Conservation (phyloP, 2,329 filamentous ascomycete genomes). For the Coniosporium tulheliwenetii region DNA sequence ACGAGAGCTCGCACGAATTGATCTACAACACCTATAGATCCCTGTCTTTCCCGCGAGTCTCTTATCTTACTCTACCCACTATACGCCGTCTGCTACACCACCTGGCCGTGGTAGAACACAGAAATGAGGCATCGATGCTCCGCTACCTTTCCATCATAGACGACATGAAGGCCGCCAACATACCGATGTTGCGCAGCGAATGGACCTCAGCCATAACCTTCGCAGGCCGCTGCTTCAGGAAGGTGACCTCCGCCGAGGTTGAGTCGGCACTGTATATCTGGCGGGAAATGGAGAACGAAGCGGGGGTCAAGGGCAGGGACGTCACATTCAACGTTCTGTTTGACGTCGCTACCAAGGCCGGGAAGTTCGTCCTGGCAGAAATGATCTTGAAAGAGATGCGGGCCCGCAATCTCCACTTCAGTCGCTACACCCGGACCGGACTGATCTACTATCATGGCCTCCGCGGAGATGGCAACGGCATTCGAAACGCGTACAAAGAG, state of each 20-base stretch:
- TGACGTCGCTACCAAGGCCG: slow-evolving; percentile 70
- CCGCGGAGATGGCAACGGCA: slow-evolving; percentile 53
- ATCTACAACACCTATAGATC: slow-evolving; percentile 37
- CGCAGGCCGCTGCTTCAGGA: slow-evolving; percentile 54
- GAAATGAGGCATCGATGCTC: slow-evolving; percentile 48
- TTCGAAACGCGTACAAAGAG: slow-evolving; percentile 63
- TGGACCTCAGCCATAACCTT: slow-evolving; percentile 81
- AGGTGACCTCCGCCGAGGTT: slow-evolving; percentile 42
- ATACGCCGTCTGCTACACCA: slow-evolving; percentile 52
- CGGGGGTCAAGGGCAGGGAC: slow-evolving; percentile 47
- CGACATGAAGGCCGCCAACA: slow-evolving; percentile 61
- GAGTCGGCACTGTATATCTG: slow-evolving; percentile 62
- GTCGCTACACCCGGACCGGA: slow-evolving; percentile 68
- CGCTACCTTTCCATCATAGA: slow-evolving; percentile 72
- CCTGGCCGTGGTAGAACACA: slow-evolving; percentile 47
- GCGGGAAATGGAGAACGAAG: slow-evolving; percentile 74
- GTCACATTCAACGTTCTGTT: slow-evolving; percentile 94
- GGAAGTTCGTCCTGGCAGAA: slow-evolving; percentile 70
- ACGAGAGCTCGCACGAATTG: slow-evolving; percentile 28
- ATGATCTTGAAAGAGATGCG: slow-evolving; percentile 74
- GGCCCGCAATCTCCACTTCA: slow-evolving; percentile 48
- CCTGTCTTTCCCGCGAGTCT: slow-evolving; percentile 37
- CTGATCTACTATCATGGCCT: slow-evolving; percentile 76
- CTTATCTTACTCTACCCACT: slow-evolving; percentile 31
- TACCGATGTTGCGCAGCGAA: slow-evolving; percentile 50